These are phyloP conservation scores for Diospyros lotus DNA, from an alignment of 148 eudicot genomes.

Conservation along the genomic window DNA sequence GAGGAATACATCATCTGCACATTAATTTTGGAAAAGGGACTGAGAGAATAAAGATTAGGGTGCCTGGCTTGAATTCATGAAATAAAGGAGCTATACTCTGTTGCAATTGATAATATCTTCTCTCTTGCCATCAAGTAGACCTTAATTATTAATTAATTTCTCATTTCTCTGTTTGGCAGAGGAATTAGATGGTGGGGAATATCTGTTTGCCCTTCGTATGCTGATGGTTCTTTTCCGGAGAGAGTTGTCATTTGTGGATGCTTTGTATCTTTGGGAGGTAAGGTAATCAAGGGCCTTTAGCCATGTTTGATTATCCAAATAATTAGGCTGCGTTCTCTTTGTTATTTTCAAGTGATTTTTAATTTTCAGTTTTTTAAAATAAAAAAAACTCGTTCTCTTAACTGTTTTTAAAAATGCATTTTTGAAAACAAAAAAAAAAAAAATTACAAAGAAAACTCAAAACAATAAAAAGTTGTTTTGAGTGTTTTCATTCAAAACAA, in stretches of 20 bases:
- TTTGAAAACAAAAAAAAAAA: too few relatives aligned
- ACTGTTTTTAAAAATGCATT: too few relatives aligned
- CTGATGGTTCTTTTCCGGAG: conserved; percentile 94
- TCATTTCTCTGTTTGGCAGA: conserved; percentile 40
- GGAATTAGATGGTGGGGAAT: conserved; percentile 92
- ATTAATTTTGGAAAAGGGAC: neutral
- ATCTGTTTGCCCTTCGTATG: conserved; percentile 95
- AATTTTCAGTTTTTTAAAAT: too few relatives aligned
- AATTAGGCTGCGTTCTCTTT: too few relatives aligned
- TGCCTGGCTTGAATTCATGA: neutral
- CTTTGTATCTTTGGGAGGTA: conserved; percentile 96
- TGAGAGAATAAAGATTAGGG: neutral
- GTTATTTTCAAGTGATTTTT: too few relatives aligned
- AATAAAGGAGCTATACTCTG: neutral
- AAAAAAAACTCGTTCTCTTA: too few relatives aligned
- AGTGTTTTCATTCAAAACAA: too few relatives aligned
- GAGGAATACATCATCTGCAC: neutral
- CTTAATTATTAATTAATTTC: neutral
- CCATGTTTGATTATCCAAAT: neutral
- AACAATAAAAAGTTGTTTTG: too few relatives aligned
- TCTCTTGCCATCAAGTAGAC: neutral
- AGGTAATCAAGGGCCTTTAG: conserved; percentile 10
- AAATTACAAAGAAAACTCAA: too few relatives aligned
- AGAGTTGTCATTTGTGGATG: conserved; percentile 84
- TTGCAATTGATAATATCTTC: neutral